Evolutionary conservation across 169 alveolate genomes (phyloP).

Genomic region (Babesia ovata): DNA sequence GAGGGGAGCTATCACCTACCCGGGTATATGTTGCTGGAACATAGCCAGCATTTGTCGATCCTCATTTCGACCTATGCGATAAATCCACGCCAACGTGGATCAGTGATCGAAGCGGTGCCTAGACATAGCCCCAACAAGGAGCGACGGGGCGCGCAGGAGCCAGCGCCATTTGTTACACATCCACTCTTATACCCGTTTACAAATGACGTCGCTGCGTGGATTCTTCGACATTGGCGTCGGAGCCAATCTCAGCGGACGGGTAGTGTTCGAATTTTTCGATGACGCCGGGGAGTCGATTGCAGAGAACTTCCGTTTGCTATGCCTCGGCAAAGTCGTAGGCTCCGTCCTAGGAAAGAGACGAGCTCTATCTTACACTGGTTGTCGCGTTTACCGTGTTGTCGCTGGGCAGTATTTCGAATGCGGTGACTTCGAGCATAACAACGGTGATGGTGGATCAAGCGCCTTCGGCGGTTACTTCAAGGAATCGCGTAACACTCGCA

Average conservation of each 20-base stretch:
- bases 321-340: slow-evolving; percentile 31
- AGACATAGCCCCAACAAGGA: too few relatives aligned
- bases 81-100: slow-evolving; percentile 4
- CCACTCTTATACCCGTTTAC: not conserved
- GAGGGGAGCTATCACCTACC: slow-evolving; percentile 68
- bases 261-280: slow-evolving; percentile 90
- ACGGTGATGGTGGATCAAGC: slow-evolving; percentile 92
- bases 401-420: slow-evolving; percentile 92
- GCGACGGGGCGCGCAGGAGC: not conserved
- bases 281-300: slow-evolving; percentile 90
- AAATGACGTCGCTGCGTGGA: slow-evolving; percentile 44
- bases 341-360: slow-evolving; percentile 74
- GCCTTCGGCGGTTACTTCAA: slow-evolving; percentile 86
- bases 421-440: slow-evolving; percentile 89
- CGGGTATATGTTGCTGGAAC: slow-evolving; percentile 95
- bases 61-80: slow-evolving; percentile 83
- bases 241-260: slow-evolving; percentile 84
- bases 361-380: slow-evolving; percentile 88
- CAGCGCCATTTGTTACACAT: not conserved
- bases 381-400: slow-evolving; percentile 90
- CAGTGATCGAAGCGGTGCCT: not conserved
- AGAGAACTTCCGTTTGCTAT: slow-evolving; percentile 90
- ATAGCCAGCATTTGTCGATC: slow-evolving; percentile 95
- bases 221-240: slow-evolving; percentile 79
- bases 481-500: slow-evolving; percentile 81